These are phyloP conservation scores for Arachis stenosperma DNA, from an alignment of 306 rosid species.

Conservation along the genomic window DNA sequence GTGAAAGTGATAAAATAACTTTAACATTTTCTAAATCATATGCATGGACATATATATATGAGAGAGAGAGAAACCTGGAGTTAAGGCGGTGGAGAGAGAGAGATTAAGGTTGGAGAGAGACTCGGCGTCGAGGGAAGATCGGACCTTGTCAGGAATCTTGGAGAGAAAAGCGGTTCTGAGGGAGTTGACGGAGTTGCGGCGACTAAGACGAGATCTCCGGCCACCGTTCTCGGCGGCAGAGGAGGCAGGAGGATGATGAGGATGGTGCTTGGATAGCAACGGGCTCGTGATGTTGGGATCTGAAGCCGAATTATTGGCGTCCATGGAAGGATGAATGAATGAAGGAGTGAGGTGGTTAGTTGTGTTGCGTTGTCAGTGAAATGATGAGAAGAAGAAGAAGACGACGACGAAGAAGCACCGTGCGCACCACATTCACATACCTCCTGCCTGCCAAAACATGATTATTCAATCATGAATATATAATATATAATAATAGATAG, in stretches of 20 bases:
- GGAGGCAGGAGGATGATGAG: background rate
- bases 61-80: constrained; percentile 49
- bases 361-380: no score
- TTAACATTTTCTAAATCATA: no score
- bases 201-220: constrained; percentile 21
- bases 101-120: constrained; percentile 49
- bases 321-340: background rate
- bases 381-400: no score
- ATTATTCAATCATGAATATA: no score
- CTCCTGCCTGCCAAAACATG: no score
- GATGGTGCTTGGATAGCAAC: background rate
- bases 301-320: constrained; percentile 16
- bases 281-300: constrained; percentile 31
- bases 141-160: constrained; percentile 60
- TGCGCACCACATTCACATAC: no score
- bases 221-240: constrained; percentile 5
- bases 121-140: constrained; percentile 55
- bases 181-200: constrained; percentile 46
- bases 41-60: background rate
- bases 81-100: constrained; percentile 51
- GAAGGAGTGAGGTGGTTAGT: no score
- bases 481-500: no score
- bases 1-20: no score
- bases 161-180: constrained; percentile 52
- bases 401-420: no score